Evolutionary conservation across 176 grass and related monocot genomes (phyloP), one percentile per base, ranked within the genome.

Genomic region (Oryza glaberrima): DNA sequence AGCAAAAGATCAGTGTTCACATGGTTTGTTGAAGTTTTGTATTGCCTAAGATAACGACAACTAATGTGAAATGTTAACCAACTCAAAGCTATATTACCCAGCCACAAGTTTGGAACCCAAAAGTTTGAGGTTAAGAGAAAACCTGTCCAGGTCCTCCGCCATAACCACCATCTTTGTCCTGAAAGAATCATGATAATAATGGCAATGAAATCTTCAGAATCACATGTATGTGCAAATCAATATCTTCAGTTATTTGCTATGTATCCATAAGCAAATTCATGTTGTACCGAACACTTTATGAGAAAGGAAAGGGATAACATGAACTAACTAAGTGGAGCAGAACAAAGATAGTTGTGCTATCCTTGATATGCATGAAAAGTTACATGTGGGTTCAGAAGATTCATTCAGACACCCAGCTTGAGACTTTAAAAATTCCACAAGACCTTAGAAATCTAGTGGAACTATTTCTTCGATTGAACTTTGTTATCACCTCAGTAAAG

Each of bases 91-190:
- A 88, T 61, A 88, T 38, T 48, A 66, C 43, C 35, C 11, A 90
- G 13, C 20, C 66, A 82, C 81, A 78, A 82, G 69, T 43, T 26
- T 22, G 44, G 7, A 76, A 46, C 23, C 30, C 26, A 81, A 89
- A 64, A 10, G 1, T 77, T 52, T 82, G 67, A 86, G 22, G 36
- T 51, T 56, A 86, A 88, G 75, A 88, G 54, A 61, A 52, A 93
- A 98, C 93, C 96, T 98, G 96, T 23, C 96, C 96, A 80, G 96
- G 96, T 35, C 96, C 96, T 65, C 96, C 96, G 69, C 79, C 74
- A 87, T 98, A 95, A 83, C 96, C 93, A 87, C 96, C 93, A 79
- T 98, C 83, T 89, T 90, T 92, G 81, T 98, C 93, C 90, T 97
- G 85, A 65, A 88, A 73, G 45, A 84, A 80, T 65, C 20, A 73